These are phyloP conservation scores for Botrytis cinerea DNA, from an alignment of 2,329 filamentous ascomycete genomes.

Conservation along the genomic window DNA sequence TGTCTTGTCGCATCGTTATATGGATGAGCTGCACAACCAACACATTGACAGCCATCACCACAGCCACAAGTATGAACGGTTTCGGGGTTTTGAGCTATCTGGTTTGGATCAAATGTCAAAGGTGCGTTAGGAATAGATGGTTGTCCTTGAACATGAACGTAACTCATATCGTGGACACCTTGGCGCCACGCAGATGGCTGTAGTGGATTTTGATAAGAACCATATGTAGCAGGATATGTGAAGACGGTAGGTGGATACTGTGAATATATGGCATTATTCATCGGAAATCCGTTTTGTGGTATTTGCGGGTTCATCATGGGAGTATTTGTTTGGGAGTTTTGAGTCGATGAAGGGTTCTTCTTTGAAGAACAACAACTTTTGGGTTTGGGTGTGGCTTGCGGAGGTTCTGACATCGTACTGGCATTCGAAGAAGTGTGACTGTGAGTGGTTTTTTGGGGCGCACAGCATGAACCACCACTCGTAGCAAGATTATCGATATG, in stretches of 20 bases:
- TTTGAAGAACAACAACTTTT: constrained; percentile 46
- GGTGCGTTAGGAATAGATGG: constrained; percentile 23
- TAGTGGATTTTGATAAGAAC: constrained; percentile 56
- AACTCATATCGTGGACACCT: constrained; percentile 45
- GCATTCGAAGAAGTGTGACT: constrained; percentile 33
- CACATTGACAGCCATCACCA: constrained; percentile 65
- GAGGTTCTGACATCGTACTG: constrained; percentile 31
- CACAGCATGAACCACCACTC: constrained; percentile 31
- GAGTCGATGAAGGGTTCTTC: constrained; percentile 26
- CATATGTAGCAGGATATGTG: constrained; percentile 56
- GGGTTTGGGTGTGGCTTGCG: constrained; percentile 26
- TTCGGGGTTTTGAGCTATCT: constrained; percentile 42
- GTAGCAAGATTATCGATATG: constrained; percentile 10
- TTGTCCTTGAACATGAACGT: constrained; percentile 43
- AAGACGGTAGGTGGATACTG: constrained; percentile 48
- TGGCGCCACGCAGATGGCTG: constrained; percentile 57
- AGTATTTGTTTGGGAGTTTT: constrained; percentile 28
- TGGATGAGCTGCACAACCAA: constrained; percentile 68
- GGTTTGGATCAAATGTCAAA: constrained; percentile 39
- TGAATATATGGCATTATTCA: constrained; percentile 30
- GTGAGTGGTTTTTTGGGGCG: constrained; percentile 34
- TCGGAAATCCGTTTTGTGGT: constrained; percentile 34
- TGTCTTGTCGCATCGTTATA: constrained; percentile 65
- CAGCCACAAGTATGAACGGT: constrained; percentile 57
- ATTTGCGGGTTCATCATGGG: constrained; percentile 34